Evolutionary conservation across 2,329 filamentous ascomycete genomes (phyloP).

Genomic region (Sporothrix variecibatus): DNA sequence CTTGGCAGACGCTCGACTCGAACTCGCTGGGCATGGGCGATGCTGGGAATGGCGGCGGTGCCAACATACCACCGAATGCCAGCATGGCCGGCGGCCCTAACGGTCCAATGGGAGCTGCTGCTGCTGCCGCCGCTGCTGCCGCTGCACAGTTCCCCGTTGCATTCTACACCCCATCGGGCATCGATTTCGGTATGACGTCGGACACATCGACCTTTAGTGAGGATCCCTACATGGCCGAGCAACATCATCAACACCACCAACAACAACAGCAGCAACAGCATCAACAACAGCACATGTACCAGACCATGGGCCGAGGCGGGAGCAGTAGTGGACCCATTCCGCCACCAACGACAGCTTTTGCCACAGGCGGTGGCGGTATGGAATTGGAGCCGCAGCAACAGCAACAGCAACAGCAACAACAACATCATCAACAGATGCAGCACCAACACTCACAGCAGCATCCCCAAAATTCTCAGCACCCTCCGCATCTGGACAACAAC

Average conservation of each 20-base stretch:
- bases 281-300: not conserved
- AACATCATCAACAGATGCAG: not conserved
- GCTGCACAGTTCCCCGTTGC: slow-evolving; percentile 1
- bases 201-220: slow-evolving; percentile 24
- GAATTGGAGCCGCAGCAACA: not conserved
- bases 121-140: not conserved
- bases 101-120: not conserved
- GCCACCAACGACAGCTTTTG: not conserved
- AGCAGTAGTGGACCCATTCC: not conserved
- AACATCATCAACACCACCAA: not conserved
- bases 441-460: not conserved
- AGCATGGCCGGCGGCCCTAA: not conserved
- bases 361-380: not conserved
- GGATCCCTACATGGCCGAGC: slow-evolving; percentile 24
- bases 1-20: slow-evolving; percentile 23
- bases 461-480: slow-evolving; percentile 1
- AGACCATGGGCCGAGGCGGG: not conserved
- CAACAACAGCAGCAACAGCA: not conserved
- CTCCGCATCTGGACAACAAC: slow-evolving; percentile 21
- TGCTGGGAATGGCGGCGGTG: not conserved
- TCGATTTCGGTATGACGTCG: slow-evolving; percentile 24
- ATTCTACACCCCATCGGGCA: not conserved
- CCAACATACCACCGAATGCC: not conserved
- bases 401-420: not conserved
- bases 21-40: not conserved